Percentiles rank a stretch among this genome's conserved stretches.
Conservation (phyloP, 192 early-diverging fungal species). For the Jimgerdemannia flammicorona region DNA sequence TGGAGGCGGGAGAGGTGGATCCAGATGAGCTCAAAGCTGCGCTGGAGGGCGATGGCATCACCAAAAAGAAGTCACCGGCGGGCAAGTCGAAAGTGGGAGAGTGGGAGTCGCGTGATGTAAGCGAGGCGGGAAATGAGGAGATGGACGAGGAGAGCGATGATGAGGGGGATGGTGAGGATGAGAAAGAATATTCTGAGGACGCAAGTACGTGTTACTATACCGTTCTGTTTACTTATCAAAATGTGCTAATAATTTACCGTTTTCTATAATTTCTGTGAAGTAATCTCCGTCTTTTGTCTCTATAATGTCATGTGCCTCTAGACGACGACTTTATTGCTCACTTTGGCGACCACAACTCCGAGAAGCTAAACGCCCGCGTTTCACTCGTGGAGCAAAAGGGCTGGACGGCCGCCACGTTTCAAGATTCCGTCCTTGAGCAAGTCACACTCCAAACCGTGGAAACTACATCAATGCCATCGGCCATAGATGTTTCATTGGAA, state of each 20-base stretch:
- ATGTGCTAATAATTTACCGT: not conserved
- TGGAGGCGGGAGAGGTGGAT: not conserved
- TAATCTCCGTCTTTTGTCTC: too few relatives aligned
- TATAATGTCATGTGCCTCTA: not conserved
- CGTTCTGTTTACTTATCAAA: not conserved
- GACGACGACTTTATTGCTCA: conserved; percentile 28
- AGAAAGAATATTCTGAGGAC: conserved; percentile 17
- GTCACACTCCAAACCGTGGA: not conserved
- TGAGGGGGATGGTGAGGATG: conserved; percentile 46
- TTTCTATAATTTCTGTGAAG: too few relatives aligned
- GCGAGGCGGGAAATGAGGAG: too few relatives aligned
- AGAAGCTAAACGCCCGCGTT: conserved; percentile 25
- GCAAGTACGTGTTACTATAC: conserved; percentile 2
- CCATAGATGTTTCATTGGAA: conserved; percentile 22
- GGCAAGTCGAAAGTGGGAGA: conserved; percentile 53
- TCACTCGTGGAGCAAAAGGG: not conserved
- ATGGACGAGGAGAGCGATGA: conserved; percentile 42
- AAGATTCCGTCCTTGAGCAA: not conserved
- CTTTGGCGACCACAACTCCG: conserved; percentile 26
- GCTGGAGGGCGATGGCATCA: conserved; percentile 18
- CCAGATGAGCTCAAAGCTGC: conserved; percentile 6
- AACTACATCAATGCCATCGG: not conserved
- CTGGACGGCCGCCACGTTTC: not conserved
- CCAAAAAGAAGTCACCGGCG: conserved; percentile 39
- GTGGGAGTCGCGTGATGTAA: conserved; percentile 49